Evolutionary conservation across 495 filamentous ascomycete species (phyloP), one percentile per base, ranked within the genome.

Genomic region (Penicillium manginii): DNA sequence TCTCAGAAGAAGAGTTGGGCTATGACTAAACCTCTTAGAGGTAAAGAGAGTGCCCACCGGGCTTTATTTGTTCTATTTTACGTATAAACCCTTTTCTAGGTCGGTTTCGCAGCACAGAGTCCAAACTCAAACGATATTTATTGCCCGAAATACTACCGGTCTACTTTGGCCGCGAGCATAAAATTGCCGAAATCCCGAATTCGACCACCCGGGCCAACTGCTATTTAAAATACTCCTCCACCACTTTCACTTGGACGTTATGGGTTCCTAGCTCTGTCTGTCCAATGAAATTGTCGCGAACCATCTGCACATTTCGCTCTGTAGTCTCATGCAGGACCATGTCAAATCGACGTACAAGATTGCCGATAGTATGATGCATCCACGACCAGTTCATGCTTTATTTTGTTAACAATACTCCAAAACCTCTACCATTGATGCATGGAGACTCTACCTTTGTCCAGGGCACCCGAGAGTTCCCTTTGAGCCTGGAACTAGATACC

Each of bases 401-500:
- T 19, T 9, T 21, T 18, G 14, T 32, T 21, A 22, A 11, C 23
- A 40, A n/a, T 11, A 37, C 32, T 15, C 31, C 26, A 21, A 21
- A 14, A 12, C 14, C 21, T 23, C 14, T 6, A 46, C 17, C 7
- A 43, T 15, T 14, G 54, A 5, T 42, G 5, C 2, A 22, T 40
- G 18, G 21, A 50, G 12, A 17, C 59, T 73, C 64, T 57, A 78
- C 76, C 77, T 74, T 55, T 73, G 72, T 6, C 81, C 83, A 3
- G 78, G n/a, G 63, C 83, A 86, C 7, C 58, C 61, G n/a, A 79
- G 62, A 7, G 54, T 66, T 0, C 83, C 83, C 21, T 78, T 78
- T 1, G 66, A 63, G 37, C 81, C 81, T 1, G 78, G 58, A 2
- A 81, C 62, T 15, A 83, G 60, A 55, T 74, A 80, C 54, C 65